Evolutionary conservation across 352 stramenopile species (phyloP).

Genomic region (Pythium coloratum): DNA sequence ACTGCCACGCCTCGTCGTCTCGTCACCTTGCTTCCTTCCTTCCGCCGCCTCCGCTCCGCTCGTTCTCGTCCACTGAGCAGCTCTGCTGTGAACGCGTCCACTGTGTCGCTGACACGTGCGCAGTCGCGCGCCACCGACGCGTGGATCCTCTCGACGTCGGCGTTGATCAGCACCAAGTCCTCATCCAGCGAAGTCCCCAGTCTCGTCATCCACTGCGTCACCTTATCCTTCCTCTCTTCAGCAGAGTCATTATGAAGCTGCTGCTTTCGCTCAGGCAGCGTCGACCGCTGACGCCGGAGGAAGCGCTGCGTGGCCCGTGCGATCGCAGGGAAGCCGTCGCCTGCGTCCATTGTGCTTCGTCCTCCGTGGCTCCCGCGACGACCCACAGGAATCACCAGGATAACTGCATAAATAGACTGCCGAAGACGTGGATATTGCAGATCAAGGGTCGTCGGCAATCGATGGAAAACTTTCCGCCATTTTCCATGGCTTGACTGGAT

Average conservation of each 20-base stretch:
- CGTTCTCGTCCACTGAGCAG: neutral
- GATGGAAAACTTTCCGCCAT: neutral
- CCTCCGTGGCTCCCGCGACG: neutral
- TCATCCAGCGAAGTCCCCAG: conserved; percentile 1
- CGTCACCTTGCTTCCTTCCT: neutral
- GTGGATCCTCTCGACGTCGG: conserved; percentile 18
- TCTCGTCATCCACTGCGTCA: neutral
- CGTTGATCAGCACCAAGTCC: conserved; percentile 9
- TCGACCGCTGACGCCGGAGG: neutral
- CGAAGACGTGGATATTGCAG: neutral
- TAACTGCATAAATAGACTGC: neutral
- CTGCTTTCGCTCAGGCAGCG: neutral
- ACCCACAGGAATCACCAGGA: neutral
- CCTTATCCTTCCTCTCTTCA: neutral
- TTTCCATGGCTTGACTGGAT: neutral
- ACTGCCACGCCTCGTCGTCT: neutral
- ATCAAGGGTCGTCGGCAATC: neutral
- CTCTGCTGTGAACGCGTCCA: conserved; percentile 17
- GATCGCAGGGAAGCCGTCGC: conserved; percentile 21
- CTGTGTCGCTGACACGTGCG: neutral
- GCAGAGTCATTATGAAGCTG: neutral
- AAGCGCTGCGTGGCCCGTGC: conserved; percentile 20
- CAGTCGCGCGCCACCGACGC: neutral
- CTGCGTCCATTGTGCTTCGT: neutral
- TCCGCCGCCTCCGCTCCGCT: neutral